Base-by-base conservation (phyloP, 805 yeast species). In the Candida maris region DNA sequence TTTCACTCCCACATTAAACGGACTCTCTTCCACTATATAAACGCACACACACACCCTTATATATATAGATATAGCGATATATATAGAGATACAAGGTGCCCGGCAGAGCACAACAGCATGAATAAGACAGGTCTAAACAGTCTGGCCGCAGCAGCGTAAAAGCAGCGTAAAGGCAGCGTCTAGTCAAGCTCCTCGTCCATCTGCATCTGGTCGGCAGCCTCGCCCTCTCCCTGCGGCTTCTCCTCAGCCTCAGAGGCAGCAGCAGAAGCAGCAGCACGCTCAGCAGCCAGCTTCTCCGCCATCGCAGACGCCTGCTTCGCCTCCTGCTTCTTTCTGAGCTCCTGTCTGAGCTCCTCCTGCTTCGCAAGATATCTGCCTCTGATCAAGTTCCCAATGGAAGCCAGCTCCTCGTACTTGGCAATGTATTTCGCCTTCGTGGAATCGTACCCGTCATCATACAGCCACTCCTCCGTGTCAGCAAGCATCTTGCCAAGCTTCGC, bases 351-450 rank as follows among this genome's bases (percentile, higher is more conserved):
- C 70, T 93, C 97, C 72, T 93, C 96, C 66, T 89, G 86, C 69
- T 91, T 87, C 46, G 89, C 85, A 54, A 82, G 70, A 73, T 86
- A 93, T 72, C 98, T 82, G 57, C 96, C 97, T 71, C 81, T 85
- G 68, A 93, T 87, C 52, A 93, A 71, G 75, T 93, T 91, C 65
- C 98, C 98, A 53, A 81, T 72, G 28, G 95, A 77, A 30, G 96
- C 95, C 59, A 93, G 80, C 68, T 93, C 98, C 71, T 93, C 97
- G 70, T 88, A 88, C 70, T 85, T 89, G 59, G 98, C 97, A 67
- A 94, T 81, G 75, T 91, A 93, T 65, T 84, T 86, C 55, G 93
- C 98, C 79, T 93, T 89, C 58, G 89, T 75, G 46, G 97, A 78
- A 65, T 93, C 99, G 62, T 85, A 88, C 60, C 97, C 97, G 39